Base-by-base conservation (phyloP, 106 monocot species). In the Cymbidium sinense region DNA sequence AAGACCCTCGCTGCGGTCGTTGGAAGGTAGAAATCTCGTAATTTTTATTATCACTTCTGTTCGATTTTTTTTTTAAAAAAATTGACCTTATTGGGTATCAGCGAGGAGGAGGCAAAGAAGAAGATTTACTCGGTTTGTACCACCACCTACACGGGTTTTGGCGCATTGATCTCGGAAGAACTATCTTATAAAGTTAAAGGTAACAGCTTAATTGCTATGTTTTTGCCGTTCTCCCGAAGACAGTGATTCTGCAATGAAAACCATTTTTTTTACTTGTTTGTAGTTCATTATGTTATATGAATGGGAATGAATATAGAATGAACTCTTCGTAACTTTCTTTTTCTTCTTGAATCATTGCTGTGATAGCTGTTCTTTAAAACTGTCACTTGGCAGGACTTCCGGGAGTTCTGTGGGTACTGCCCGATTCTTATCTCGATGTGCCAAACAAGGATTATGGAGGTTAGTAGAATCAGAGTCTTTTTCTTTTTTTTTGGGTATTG, bases 371-470 rank as follows among this genome's bases (percentile, higher is more conserved):
- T 69, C 54, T 55, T 9, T 70, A 17, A 62, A 67, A 67, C 67
- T 25, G 6, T 62, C 19, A 71, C 12, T 21, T 88, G 70, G 34
- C 78, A 96, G 96, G 86, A 75, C 81, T 93, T 70, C 96, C 96
- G 20, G 93, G 93, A 52, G 93, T 96, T 80, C 85, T 96, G 37
- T 96, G 96, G 96, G 96, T 96, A 20, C 83, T 96, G 75, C 96
- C 96, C 25, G 96, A 96, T 88, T 96, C 96, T 25, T 96, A 96
- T 62, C 73, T 96, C n/a, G 93, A 96, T 83, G 95, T 96, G n/a
- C 93, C 95, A 29, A 96, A 96, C 82, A 93, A 96, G 83, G 96
- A 96, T 74, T 96, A 96, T 77, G 96, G 96, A 96, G 96, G 96
- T 96, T 73, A 23, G 81, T 86, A 33, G 31, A 76, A 43, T 4